Percentiles rank a stretch among this genome's conserved stretches.
Conservation (phyloP, 2,329 filamentous ascomycete species). For the Tolypocladium ovalisporum region DNA sequence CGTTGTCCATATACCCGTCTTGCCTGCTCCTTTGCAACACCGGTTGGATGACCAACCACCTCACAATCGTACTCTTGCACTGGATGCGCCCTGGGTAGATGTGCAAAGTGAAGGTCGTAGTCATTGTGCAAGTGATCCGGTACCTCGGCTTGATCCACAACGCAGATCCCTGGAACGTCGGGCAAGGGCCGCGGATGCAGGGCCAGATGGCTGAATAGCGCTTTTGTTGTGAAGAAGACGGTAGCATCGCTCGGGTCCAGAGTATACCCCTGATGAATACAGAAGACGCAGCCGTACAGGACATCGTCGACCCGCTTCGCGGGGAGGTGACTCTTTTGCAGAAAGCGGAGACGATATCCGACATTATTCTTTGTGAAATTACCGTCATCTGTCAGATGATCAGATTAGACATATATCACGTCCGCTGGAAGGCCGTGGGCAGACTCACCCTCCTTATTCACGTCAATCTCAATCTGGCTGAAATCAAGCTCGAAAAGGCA, state of each 20-base stretch:
- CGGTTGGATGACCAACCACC: slow-evolving; percentile 31
- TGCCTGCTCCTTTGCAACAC: slow-evolving; percentile 33
- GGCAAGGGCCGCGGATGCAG: slow-evolving; percentile 44
- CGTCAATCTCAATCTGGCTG: slow-evolving; percentile 38
- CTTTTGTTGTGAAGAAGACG: slow-evolving; percentile 41
- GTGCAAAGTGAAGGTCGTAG: slow-evolving; percentile 40
- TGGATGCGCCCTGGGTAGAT: slow-evolving; percentile 27
- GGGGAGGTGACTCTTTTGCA: slow-evolving; percentile 44
- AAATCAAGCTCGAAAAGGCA: slow-evolving; percentile 45
- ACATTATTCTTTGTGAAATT: slow-evolving; percentile 36
- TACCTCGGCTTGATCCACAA: slow-evolving; percentile 33
- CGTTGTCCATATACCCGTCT: slow-evolving; percentile 35
- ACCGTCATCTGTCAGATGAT: slow-evolving; percentile 15
- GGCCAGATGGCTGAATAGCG: slow-evolving; percentile 41
- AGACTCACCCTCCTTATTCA: slow-evolving; percentile 34
- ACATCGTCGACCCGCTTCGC: slow-evolving; percentile 39
- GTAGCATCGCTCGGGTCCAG: slow-evolving; percentile 44
- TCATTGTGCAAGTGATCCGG: slow-evolving; percentile 32
- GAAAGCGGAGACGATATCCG: slow-evolving; percentile 40
- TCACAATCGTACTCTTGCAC: slow-evolving; percentile 29
- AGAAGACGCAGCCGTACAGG: slow-evolving; percentile 44
- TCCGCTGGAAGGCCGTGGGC: background rate
- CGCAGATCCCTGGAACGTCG: slow-evolving; percentile 32
- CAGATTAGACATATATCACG: background rate
- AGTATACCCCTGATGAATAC: slow-evolving; percentile 36